Base-by-base conservation (phyloP, 345 rosid genomes). In the Salix koriyanagi region DNA sequence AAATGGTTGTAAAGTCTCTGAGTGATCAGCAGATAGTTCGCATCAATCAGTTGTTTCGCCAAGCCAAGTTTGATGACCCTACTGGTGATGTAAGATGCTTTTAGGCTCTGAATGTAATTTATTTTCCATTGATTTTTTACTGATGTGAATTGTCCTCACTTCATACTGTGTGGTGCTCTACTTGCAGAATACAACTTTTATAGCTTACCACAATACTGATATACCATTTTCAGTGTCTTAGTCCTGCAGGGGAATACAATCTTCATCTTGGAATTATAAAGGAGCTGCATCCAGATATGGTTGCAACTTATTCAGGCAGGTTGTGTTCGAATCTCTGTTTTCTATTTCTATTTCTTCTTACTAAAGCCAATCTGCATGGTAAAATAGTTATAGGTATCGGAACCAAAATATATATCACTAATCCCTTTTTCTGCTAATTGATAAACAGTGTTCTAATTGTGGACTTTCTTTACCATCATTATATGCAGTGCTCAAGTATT, bases 271-370 rank as follows among this genome's bases (percentile, higher is more conserved):
- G 99, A 78, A 93, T 95, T 77, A 90, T 95, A 81, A 95, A 95
- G 88, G 99, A 95, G 90, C 87, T 95, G 72, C 97, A 95, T 86
- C 99, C 99, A 67, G 97, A 93, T 81, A 86, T 95, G 97, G 97
- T 95, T 75, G 97, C 99, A 65, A 95, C 99, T 56, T 87, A 89
- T 86, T 93, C 99, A 6, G 97, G 99, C 85, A 95, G 99, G 99
- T 95, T 88, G 93, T 83, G 60, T 69, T 72, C 50, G 30, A 78
- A 78, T 23, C 79, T 72, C 9, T 28, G 44, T 82, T 78, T 50
- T 21, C 75, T 61, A 26, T 37, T 37, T 64, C 41, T 32, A 32
- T 83, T 65, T 14, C 0, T 46, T 5, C 12, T 25, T 4, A 25
- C 26, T 26, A 8, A 39, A 56, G 58, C 23, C 39, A 68, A 36